Evolutionary conservation across 2,329 filamentous ascomycete genomes (phyloP), one percentile per base, ranked within the genome.

Genomic region (Didymella keratinophila): DNA sequence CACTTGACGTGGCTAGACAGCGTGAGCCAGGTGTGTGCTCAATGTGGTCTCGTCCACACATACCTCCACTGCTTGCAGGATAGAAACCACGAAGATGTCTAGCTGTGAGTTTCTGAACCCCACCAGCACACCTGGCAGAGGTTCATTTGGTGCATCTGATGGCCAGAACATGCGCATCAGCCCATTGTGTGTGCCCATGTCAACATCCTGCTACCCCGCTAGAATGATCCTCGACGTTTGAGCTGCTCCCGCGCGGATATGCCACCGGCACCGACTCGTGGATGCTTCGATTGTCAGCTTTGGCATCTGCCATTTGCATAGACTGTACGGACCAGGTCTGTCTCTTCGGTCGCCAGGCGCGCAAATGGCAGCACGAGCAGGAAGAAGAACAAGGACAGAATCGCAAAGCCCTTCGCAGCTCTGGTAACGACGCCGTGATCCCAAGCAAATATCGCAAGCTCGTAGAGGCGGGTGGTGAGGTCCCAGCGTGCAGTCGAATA

Each of bases 401-500:
- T 83, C 56, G 87, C 84, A 73, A 97, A 95, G 53, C 91, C 95
- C 79, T 95, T 94, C 50, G 91, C 87, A 64, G 91, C 90, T 74
- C 95, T 90, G 70, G 90, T 87, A 76, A 98, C 90, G 72, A 99
- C 95, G 76, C 94, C 93, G 91, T 98, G 92, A 79, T 98, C 91
- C 93, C 93, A 97, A 69, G 96, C 95, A 78, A 98, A 99, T 67
- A 97, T 90, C 69, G 92, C 91, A 72, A 99, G 87, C 81, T 99
- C 94, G 89, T 97, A 97, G 72, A 98, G 86, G 73, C 93, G 89
- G 71, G 94, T 97, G 69, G 97, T 93, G 64, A 99, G 89, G 81
- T 98, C 95, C 93, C 95, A 99, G 84, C 95, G 91, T 76, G 95
- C 95, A 81, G 95, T 99, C 79, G 94, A 98, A 85, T 99, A 99